Evolutionary conservation across 108 stramenopile species (phyloP).

Genomic region (Licmophora abbreviata): DNA sequence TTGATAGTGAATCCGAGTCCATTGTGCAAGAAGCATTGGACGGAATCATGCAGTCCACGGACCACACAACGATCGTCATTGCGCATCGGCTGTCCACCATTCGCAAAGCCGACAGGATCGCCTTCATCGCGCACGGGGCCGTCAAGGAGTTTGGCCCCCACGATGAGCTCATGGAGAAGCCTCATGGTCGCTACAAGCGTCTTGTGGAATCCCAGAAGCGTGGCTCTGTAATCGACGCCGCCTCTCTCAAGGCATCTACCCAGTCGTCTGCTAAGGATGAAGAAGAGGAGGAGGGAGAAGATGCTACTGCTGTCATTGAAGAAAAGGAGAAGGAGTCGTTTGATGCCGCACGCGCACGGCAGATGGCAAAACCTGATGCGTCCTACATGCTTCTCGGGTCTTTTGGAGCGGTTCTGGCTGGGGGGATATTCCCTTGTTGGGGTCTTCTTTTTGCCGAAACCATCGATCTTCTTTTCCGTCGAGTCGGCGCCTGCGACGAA

Average conservation of each 20-base stretch:
- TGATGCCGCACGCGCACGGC: constrained; percentile 17
- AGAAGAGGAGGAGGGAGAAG: constrained; percentile 23
- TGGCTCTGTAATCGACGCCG: constrained; percentile 12
- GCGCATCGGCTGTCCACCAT: constrained; percentile 83
- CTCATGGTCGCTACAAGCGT: constrained; percentile 43
- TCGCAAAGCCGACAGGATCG: constrained; percentile 67
- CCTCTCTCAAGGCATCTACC: constrained; percentile 4
- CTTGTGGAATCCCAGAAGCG: constrained; percentile 36
- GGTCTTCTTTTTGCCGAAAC: constrained; percentile 45
- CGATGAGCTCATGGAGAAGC: constrained; percentile 39
- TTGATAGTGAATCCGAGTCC: constrained; percentile 77
- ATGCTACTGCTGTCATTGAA: constrained; percentile 21
- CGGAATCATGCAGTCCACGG: constrained; percentile 46
- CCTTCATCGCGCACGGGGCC: constrained; percentile 50
- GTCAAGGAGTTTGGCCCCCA: constrained; percentile 51
- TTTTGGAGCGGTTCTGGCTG: constrained; percentile 63
- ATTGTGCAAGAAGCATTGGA: constrained; percentile 85
- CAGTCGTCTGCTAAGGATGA: constrained; percentile 11
- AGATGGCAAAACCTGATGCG: constrained; percentile 32
- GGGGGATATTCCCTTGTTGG: constrained; percentile 64
- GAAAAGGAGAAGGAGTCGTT: constrained; percentile 22
- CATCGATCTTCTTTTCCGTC: constrained; percentile 59
- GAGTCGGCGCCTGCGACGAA: constrained; percentile 31
- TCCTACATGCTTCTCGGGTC: constrained; percentile 24
- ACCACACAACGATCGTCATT: constrained; percentile 76